Base-by-base conservation (phyloP, 768 basidiomycete genomes). In the Pluteus cervinus region DNA sequence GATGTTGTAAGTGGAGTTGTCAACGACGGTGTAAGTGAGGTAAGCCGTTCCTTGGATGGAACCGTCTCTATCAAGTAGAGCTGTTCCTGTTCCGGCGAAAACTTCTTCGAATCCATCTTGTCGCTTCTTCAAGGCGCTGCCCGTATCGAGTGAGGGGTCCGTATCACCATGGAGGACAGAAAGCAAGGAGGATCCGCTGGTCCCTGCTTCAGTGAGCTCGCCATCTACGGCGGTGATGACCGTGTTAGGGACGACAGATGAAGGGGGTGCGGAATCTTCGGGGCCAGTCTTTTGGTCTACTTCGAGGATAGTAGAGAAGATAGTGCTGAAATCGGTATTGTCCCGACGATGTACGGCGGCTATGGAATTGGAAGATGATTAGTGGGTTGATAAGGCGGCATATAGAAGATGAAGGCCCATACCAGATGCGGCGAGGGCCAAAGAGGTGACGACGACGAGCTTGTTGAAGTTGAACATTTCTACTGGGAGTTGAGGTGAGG, bases 1-100 rank as follows among this genome's bases (percentile, higher is more conserved):
- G 29, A 71, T 54, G 46, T 66, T 57, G 49, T 72, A 72, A 2
- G 71, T 73, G 21, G 59, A 42, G 45, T 73, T 73, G 37, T 51
- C 43, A 2, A 74, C 62, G 24, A 71, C 50, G 1, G 65, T 69
- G 47, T 65, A 74, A 7, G 69, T 72, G 18, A 72, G 53, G 47
- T 70, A 72, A 2, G 70, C 68, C 1, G 68, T 71, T n/a, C 68
- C 68, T 51, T 71, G 41, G 15, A 72, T 65, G 10, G 70, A 63
- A 10, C 53, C 68, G 41, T 71, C 69, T 18, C 64, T 49, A 42
- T 65, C 67, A 10, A 40, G 52, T 9, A 51, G 39, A 2, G 52
- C 53, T n/a, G 52, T 59, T 3, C 63, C 61, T 4, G 61, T 59
- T 2, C 66, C 67, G 1, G 47, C 34, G 45, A 73, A 73, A 4